These are phyloP conservation scores for Mortierella claussenii DNA, from an alignment of 192 early-diverging fungal genomes.

Conservation along the genomic window DNA sequence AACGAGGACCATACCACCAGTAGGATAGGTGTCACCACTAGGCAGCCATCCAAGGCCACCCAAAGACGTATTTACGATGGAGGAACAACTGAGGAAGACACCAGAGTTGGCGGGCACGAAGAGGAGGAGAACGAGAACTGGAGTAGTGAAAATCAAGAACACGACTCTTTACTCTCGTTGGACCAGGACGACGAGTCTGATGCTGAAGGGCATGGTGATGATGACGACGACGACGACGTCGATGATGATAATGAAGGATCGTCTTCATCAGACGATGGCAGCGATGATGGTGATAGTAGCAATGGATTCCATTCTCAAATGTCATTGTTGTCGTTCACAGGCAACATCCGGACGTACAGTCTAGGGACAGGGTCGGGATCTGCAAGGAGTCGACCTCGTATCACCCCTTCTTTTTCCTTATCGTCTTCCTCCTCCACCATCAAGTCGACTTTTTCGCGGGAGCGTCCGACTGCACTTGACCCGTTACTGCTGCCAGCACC, in stretches of 20 bases:
- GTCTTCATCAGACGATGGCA: background rate
- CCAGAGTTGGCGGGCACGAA: background rate
- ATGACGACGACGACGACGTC: constrained; percentile 19
- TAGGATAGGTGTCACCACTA: background rate
- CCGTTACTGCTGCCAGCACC: no score
- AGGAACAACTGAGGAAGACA: background rate
- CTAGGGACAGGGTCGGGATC: constrained; percentile 46
- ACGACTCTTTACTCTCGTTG: no score
- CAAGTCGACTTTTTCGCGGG: background rate
- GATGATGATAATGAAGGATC: background rate
- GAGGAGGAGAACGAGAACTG: background rate
- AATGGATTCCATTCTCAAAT: constrained; percentile 35
- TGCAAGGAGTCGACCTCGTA: constrained; percentile 39
- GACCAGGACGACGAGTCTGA: constrained; percentile 3
- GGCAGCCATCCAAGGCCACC: no score
- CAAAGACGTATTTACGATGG: background rate
- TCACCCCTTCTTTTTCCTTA: no score
- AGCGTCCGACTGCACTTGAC: no score
- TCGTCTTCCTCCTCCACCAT: background rate
- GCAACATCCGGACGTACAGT: constrained; percentile 45
- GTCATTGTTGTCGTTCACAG: constrained; percentile 41
- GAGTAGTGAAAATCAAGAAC: background rate
- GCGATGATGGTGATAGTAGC: constrained; percentile 7
- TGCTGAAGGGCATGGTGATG: constrained; percentile 7
- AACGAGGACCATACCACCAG: background rate